phyloP scores from a whole-genome alignment of 805 yeast species.

The Yarrowia alimentaria region DNA sequence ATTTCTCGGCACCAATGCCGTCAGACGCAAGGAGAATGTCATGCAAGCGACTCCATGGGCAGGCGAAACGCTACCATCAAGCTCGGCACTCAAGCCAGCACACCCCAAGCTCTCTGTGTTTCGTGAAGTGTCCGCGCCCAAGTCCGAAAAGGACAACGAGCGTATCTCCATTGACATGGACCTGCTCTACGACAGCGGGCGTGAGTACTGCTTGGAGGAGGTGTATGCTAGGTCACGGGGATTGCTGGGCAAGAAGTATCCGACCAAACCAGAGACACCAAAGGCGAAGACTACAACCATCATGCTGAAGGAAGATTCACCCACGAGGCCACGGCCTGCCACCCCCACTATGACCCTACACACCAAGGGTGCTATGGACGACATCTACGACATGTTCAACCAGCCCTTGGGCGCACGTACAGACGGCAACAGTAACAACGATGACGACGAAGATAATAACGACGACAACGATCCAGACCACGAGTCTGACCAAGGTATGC shows the following conservation, averaged over 20 bases:
- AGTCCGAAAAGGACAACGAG: slow-evolving; percentile 30
- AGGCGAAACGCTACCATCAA: slow-evolving; percentile 49
- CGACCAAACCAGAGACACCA: slow-evolving; percentile 7
- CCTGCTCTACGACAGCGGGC: slow-evolving; percentile 36
- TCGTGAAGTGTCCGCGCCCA: slow-evolving; percentile 25
- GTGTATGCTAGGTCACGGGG: slow-evolving; percentile 55
- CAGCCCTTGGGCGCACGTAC: slow-evolving; percentile 33
- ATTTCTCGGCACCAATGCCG: slow-evolving; percentile 49
- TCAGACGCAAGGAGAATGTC: slow-evolving; percentile 63
- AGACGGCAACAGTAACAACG: slow-evolving; percentile 34
- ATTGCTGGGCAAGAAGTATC: slow-evolving; percentile 30
- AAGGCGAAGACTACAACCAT: slow-evolving; percentile 7
- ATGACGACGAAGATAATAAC: slow-evolving; percentile 31
- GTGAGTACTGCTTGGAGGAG: slow-evolving; percentile 65
- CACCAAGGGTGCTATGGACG: slow-evolving; percentile 72
- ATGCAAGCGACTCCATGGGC: slow-evolving; percentile 57
- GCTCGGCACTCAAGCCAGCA: slow-evolving; percentile 2
- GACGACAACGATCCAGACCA: slow-evolving; percentile 20
- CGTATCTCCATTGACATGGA: slow-evolving; percentile 33
- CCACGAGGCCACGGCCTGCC: slow-evolving; percentile 1
- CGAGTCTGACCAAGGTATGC: slow-evolving; percentile 24
- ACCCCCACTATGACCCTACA: slow-evolving; percentile 80
- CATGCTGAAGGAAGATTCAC: slow-evolving; percentile 16
- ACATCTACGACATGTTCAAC: slow-evolving; percentile 70
- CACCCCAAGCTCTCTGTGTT: slow-evolving; percentile 19